Evolutionary conservation across 2,329 filamentous ascomycete species (phyloP).

Genomic region (Colletotrichum graminicola): DNA sequence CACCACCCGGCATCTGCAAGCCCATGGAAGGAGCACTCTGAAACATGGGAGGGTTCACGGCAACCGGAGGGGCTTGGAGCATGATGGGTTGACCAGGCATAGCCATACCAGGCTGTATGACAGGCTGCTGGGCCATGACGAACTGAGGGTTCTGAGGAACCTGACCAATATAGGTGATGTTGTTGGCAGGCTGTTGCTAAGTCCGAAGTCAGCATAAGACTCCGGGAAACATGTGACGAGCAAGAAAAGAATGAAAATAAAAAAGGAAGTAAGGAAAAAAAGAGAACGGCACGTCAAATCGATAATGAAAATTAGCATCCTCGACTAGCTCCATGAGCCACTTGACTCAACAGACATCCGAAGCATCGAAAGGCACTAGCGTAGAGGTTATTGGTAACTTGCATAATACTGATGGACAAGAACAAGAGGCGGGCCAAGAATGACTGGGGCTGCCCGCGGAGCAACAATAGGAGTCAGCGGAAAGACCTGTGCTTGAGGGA

Average conservation of each 20-base stretch:
- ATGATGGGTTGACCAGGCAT: constrained; percentile 45
- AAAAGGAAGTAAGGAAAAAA: background rate
- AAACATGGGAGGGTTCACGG: constrained; percentile 28
- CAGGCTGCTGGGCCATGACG: constrained; percentile 51
- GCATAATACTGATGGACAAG: constrained; percentile 52
- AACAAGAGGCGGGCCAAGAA: constrained; percentile 26
- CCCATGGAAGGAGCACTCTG: constrained; percentile 32
- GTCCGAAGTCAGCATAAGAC: constrained; percentile 38
- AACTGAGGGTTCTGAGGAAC: constrained; percentile 46
- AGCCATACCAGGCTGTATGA: constrained; percentile 45
- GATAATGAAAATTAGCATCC: background rate
- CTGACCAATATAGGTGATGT: constrained; percentile 48
- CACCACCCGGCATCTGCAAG: constrained; percentile 29
- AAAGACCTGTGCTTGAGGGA: constrained; percentile 48
- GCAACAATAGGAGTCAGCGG: constrained; percentile 35
- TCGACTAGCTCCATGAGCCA: constrained; percentile 1
- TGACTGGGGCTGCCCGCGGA: constrained; percentile 16
- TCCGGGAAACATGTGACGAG: background rate
- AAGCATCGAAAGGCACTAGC: background rate
- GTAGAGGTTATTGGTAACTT: constrained; percentile 48
- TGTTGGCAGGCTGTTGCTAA: constrained; percentile 49
- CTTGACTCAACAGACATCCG: constrained; percentile 10
- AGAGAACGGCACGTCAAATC: background rate
- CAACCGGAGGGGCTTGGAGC: constrained; percentile 47
- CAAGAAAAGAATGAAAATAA: background rate